Conservation (phyloP, 495 filamentous ascomycete genomes). For the Choiromyces venosus region DNA sequence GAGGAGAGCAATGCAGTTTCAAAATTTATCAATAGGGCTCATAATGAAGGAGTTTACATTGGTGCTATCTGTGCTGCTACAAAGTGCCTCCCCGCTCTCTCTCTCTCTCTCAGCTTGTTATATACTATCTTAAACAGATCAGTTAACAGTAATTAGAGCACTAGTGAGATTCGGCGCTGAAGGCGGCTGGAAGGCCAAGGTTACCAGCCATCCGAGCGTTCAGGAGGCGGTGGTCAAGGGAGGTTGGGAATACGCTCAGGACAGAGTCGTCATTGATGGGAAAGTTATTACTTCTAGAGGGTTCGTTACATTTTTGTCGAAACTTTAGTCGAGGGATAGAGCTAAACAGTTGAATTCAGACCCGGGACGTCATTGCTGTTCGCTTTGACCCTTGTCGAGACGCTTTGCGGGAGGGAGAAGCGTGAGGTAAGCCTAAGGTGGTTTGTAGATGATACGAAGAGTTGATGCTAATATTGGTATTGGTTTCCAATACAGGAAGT, state of each 20-base stretch:
- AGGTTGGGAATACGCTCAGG: conserved; percentile 30
- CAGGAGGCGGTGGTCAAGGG: conserved; percentile 26
- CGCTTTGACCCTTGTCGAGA: conserved; percentile 33
- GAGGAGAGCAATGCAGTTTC: conserved; percentile 20
- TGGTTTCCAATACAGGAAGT: conserved; percentile 18
- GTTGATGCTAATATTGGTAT: conserved; percentile 2
- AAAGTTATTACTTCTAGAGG: conserved; percentile 33
- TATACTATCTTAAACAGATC: neutral
- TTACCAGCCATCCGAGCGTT: conserved; percentile 34
- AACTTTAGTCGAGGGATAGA: neutral
- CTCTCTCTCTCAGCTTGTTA: neutral
- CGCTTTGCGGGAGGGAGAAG: conserved; percentile 26
- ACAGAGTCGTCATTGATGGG: conserved; percentile 25
- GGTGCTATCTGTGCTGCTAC: conserved; percentile 29
- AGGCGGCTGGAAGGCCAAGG: conserved; percentile 20
- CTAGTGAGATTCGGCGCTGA: conserved; percentile 1
- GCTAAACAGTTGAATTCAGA: conserved; percentile 9
- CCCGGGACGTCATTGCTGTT: conserved; percentile 30
- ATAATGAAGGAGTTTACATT: conserved; percentile 14
- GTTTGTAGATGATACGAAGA: neutral
- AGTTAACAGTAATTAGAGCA: neutral
- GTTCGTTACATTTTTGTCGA: conserved; percentile 2
- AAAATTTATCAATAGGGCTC: conserved; percentile 19
- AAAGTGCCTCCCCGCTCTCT: conserved; percentile 16
- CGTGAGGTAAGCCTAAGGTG: conserved; percentile 13